Percentiles rank a stretch among this genome's conserved stretches.
Evolutionary conservation across 805 yeast species (phyloP).

Genomic region (Schwanniomyces occidentalis): DNA sequence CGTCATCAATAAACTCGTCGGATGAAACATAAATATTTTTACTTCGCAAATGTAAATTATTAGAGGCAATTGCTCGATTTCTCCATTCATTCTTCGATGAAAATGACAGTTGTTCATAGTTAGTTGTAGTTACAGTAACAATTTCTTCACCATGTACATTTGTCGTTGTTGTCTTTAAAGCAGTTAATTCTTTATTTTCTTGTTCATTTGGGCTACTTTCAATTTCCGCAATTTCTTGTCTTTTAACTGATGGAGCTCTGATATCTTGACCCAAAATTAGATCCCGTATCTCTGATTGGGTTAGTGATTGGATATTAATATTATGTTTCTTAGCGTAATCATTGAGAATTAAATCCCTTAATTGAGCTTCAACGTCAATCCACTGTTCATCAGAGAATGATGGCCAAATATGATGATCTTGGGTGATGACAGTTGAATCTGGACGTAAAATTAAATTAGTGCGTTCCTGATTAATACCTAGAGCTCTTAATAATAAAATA

Average conservation of each 20-base stretch:
- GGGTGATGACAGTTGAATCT: constrained; percentile 65
- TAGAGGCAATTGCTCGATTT: constrained; percentile 75
- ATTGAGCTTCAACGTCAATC: constrained; percentile 83
- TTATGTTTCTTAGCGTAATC: constrained; percentile 86
- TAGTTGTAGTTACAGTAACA: constrained; percentile 87
- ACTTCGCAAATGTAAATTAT: constrained; percentile 69
- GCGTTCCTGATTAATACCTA: constrained; percentile 74
- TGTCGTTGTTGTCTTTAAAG: constrained; percentile 77
- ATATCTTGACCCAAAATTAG: constrained; percentile 93
- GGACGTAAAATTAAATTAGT: constrained; percentile 76
- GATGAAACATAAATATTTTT: constrained; percentile 70
- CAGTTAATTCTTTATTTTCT: constrained; percentile 58
- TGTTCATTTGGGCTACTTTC: constrained; percentile 48
- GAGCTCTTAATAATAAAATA: constrained; percentile 76
- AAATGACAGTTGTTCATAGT: constrained; percentile 82
- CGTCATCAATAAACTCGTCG: constrained; percentile 48
- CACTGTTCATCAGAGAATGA: constrained; percentile 84
- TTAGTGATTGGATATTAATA: constrained; percentile 81
- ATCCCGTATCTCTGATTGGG: constrained; percentile 93
- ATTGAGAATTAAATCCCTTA: constrained; percentile 81
- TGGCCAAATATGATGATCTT: constrained; percentile 93
- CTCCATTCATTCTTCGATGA: constrained; percentile 91
- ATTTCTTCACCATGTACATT: constrained; percentile 97
- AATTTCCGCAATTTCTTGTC: constrained; percentile 82
- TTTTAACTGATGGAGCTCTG: constrained; percentile 80